A percentile compares a stretch with the other conserved stretches of the same genome.
Evolutionary conservation across 805 yeast genomes (phyloP).

Genomic region (Candida koratica): DNA sequence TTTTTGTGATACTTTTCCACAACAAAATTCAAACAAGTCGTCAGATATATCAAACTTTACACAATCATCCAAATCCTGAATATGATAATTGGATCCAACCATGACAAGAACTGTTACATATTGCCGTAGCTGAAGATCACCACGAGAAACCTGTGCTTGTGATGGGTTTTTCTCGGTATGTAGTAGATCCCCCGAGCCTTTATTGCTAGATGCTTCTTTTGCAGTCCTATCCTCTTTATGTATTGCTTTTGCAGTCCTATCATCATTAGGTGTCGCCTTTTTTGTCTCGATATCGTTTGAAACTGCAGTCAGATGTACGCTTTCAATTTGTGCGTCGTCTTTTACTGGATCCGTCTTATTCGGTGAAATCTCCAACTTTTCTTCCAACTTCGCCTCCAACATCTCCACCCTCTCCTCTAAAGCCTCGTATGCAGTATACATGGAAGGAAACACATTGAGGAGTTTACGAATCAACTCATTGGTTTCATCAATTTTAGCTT

Average conservation of each 20-base stretch:
- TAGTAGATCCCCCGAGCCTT: no score
- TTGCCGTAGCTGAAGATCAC: conserved; percentile 5
- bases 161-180: background rate
- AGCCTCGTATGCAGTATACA: conserved; percentile 12
- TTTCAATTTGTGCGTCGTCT: background rate
- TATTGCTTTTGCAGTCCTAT: background rate
- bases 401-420: conserved; percentile 10
- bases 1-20: background rate
- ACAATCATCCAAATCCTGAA: conserved; percentile 9
- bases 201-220: background rate
- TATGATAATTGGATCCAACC: conserved; percentile 5
- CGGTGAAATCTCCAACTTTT: background rate
- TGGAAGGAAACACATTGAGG: conserved; percentile 14
- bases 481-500: conserved; percentile 13
- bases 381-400: conserved; percentile 8
- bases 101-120: conserved; percentile 1
- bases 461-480: conserved; percentile 12
- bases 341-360: background rate
- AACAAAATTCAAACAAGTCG: conserved; percentile 8
- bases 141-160: background rate
- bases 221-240: background rate
- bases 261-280: background rate
- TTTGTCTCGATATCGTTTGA: background rate
- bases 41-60: conserved; percentile 9
- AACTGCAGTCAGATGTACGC: no score